Evolutionary conservation across 495 filamentous ascomycete genomes (phyloP), one percentile per base, ranked within the genome.

Genomic region (Aspergillus biplanus): DNA sequence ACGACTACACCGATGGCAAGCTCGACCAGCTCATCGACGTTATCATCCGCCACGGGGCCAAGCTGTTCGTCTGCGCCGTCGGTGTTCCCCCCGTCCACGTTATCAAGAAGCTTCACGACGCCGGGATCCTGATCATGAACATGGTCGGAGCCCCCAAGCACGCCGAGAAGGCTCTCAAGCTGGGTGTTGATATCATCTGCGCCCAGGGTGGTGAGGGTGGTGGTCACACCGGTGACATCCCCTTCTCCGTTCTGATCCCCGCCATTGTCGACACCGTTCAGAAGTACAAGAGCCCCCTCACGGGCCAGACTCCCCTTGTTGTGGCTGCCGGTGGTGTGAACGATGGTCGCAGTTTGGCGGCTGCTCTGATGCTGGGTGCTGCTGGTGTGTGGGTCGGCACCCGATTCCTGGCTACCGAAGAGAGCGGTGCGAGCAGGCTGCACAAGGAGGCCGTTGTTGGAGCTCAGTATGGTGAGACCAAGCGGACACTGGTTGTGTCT

Each of bases 131-230:
- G 52, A 80, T 96, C 27, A 96, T 96, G 92, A 97, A 96, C 71
- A 97, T 97, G 92, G 92, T 96, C n/a, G 92, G 92, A 0, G 86
- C 89, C 54, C 92, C 92, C n/a, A 89, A 87, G 67, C 92, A 97
- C 72, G 92, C 92, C 0, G 83, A 85, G 68, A 95, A 96, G 79
- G 92, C 92, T 33, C 80, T 97, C 5, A 83, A 89, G 46, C 81
- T 86, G 0, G 92, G 92, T 11, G 90, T 92, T 15, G 92, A 96
- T 73, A 87, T 96, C 70, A 86, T 96, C 8, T 95, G 91, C 67
- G 86, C 90, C 34, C 90, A 93, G 78, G 90, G 90, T 8, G 89
- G 89, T 27, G 90, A 93, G 71, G 90, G 89, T 0, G 90, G 90
- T 4, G 90, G 90, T 0, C 90, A 93, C 71, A 93, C 90, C 13